Conservation (phyloP, 768 basidiomycete species). For the Trametes coccinea region DNA sequence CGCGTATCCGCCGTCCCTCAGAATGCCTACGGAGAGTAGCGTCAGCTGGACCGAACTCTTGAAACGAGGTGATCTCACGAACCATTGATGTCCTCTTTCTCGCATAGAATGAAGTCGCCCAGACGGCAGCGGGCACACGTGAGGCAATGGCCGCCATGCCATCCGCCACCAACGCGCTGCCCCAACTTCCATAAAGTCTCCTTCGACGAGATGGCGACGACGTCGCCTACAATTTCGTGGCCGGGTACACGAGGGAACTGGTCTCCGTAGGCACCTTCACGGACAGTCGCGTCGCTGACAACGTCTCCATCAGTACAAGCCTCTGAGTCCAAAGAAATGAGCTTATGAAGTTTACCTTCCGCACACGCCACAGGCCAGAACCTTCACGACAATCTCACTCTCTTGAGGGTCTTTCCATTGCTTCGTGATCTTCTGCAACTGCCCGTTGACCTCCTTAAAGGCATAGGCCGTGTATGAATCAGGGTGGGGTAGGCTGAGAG, state of each 20-base stretch:
- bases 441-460: slow-evolving; percentile 22
- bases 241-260: slow-evolving; percentile 27
- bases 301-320: too few relatives aligned
- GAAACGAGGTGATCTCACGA: not conserved
- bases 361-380: slow-evolving; percentile 31
- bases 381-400: slow-evolving; percentile 29
- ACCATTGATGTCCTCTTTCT: slow-evolving; percentile 27
- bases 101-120: slow-evolving; percentile 31
- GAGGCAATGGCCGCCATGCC: slow-evolving; percentile 32
- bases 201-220: slow-evolving; percentile 25
- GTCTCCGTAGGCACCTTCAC: not conserved
- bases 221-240: slow-evolving; percentile 33
- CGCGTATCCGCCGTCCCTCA: slow-evolving; percentile 31
- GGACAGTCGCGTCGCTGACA: slow-evolving; percentile 3
- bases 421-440: slow-evolving; percentile 18
- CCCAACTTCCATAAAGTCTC: slow-evolving; percentile 32
- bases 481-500: slow-evolving; percentile 7
- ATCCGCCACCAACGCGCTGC: slow-evolving; percentile 34
- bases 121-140: slow-evolving; percentile 28
- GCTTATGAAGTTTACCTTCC: slow-evolving; percentile 21
- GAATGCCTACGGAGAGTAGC: slow-evolving; percentile 20
- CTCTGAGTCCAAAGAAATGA: too few relatives aligned
- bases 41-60: too few relatives aligned
- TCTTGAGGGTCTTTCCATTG: slow-evolving; percentile 26
- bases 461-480: slow-evolving; percentile 23